Evolutionary conservation across 306 rosid genomes (phyloP), one percentile per base, ranked within the genome.

Genomic region (Alnus glutinosa): DNA sequence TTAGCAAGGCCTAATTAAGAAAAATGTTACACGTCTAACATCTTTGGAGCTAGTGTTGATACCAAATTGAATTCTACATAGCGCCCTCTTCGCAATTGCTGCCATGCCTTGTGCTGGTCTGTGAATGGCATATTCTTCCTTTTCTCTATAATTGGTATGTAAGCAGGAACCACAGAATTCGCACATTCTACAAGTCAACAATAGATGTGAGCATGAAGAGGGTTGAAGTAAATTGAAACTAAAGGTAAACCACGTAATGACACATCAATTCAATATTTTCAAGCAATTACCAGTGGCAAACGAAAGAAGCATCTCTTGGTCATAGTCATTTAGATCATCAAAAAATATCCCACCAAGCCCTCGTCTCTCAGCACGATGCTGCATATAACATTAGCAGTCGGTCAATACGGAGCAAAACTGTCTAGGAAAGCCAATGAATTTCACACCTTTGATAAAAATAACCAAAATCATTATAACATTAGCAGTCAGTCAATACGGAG

Each of bases 311-410:
- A 95, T 95, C 92, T 92, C 98, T 87, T 91, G 98, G 80, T 95
- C 97, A 84, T 91, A 90, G 86, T 93, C 94, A 78, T 95, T 95
- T 70, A 95, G 84, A 88, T 95, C 98, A 55, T 95, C 98, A 63
- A 95, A 95, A 90, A 92, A 95, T 81, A 95, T 92, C 79, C 98
- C 98, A 70, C 98, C 98, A 77, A 95, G 98, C 12, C 98, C 98
- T 74, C 98, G 85, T 80, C 98, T 90, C 87, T 95, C 98, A 37
- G 66, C 92, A 72, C 98, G 96, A 87, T 93, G 98, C 98, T 95
- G 92, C 82, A 81, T 57, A 55, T 7, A n/a, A 75, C 81, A 83
- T 74, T 36, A 75, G 72, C 28, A 36, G 67, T 23, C 28, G 30
- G 67, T 16, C 49, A 83, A 83, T 50, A 77, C n/a, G 73, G 52